phyloP scores from a whole-genome alignment of 148 eudicot species.

The Rhododendron vialii region DNA sequence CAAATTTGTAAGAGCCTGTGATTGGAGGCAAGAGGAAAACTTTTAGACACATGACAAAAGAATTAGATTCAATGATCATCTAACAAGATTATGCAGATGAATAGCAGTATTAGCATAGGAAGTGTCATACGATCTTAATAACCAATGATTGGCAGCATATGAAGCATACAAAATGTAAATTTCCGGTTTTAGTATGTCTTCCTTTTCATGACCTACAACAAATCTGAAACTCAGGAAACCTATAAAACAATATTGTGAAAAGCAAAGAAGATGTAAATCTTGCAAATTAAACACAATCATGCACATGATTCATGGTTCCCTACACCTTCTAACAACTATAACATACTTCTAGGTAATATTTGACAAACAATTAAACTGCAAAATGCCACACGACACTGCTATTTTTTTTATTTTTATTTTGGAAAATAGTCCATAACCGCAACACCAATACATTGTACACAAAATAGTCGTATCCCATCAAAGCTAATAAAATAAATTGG shows the following conservation, averaged over 20 bases:
- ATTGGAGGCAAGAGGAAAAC: conserved; percentile 16
- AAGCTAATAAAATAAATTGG: neutral
- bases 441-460: neutral
- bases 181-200: neutral
- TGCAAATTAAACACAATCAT: neutral
- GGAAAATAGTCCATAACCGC: neutral
- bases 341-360: neutral
- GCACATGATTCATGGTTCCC: neutral
- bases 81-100: neutral
- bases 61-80: neutral
- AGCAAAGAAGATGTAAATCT: neutral
- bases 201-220: neutral
- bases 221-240: neutral
- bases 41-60: neutral
- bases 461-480: neutral
- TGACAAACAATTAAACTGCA: neutral
- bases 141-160: neutral
- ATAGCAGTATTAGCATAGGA: neutral
- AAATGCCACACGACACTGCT: neutral
- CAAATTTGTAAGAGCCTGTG: conserved; percentile 74
- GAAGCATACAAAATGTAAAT: neutral
- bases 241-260: neutral
- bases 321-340: neutral
- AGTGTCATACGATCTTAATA: neutral
- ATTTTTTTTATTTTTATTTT: neutral